These are phyloP conservation scores for Xylariaceae sp. DNA, from an alignment of 2,329 filamentous ascomycete species.

Conservation along the genomic window DNA sequence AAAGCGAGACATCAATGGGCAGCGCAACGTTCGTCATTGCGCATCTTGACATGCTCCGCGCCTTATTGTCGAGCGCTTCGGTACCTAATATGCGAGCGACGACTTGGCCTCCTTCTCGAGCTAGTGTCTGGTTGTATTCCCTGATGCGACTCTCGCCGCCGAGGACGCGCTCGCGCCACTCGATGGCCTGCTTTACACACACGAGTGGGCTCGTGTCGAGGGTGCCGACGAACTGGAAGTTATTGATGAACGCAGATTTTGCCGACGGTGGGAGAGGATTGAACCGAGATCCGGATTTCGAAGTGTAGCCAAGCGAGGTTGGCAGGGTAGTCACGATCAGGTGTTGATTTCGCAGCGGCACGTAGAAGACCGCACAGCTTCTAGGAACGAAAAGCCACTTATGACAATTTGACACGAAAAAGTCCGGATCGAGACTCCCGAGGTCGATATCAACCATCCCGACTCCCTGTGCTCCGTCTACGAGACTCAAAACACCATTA, in stretches of 20 bases:
- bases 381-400: slow-evolving; percentile 86
- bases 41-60: slow-evolving; percentile 58
- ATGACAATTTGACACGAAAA: slow-evolving; percentile 81
- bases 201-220: slow-evolving; percentile 66
- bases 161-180: slow-evolving; percentile 62
- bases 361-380: slow-evolving; percentile 74
- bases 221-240: slow-evolving; percentile 75
- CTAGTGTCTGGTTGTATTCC: slow-evolving; percentile 57
- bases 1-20: slow-evolving; percentile 46
- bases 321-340: slow-evolving; percentile 69
- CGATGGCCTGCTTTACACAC: slow-evolving; percentile 64
- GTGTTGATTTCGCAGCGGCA: slow-evolving; percentile 68
- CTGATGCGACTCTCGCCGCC: slow-evolving; percentile 69
- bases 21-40: slow-evolving; percentile 68
- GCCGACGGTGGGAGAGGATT: slow-evolving; percentile 39
- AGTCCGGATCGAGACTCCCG: slow-evolving; percentile 64
- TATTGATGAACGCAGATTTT: slow-evolving; percentile 58
- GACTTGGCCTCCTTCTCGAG: slow-evolving; percentile 54
- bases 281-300: slow-evolving; percentile 33
- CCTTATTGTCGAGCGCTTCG: slow-evolving; percentile 61
- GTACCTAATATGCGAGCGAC: slow-evolving; percentile 63
- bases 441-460: slow-evolving; percentile 74
- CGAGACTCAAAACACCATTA: slow-evolving; percentile 61
- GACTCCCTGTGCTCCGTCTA: slow-evolving; percentile 82
- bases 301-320: slow-evolving; percentile 72